Percentiles rank a stretch among this genome's conserved stretches.
phyloP scores from a whole-genome alignment of 345 rosid genomes.

The Rhodamnia rubescens region DNA sequence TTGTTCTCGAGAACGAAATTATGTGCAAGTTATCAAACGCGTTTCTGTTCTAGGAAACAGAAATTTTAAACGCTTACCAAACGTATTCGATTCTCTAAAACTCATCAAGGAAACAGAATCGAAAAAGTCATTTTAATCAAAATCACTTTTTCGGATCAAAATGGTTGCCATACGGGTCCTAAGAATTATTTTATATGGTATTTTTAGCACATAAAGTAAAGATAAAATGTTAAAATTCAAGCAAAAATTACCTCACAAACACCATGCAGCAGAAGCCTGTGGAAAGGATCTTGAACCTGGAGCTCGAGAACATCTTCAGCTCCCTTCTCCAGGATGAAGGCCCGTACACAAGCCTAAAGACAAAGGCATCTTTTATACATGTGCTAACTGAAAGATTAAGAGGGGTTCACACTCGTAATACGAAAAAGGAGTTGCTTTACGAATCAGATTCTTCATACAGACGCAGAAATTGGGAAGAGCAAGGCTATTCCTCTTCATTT shows the following conservation, averaged over 20 bases:
- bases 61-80: too few species aligned
- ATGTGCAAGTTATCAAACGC: too few species aligned
- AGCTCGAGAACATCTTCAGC: slow-evolving; percentile 54
- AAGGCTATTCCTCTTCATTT: background rate
- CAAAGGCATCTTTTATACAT: background rate
- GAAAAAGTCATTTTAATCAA: too few species aligned
- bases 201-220: background rate
- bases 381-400: background rate
- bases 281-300: slow-evolving; percentile 82
- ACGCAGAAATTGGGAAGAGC: background rate
- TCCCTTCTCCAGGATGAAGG: slow-evolving; percentile 39
- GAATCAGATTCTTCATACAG: background rate
- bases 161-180: too few species aligned
- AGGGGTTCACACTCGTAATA: background rate
- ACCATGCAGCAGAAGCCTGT: slow-evolving; percentile 82
- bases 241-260: slow-evolving; percentile 64
- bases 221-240: background rate
- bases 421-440: background rate
- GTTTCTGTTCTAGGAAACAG: too few species aligned
- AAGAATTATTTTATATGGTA: background rate
- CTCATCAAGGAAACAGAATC: too few species aligned
- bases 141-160: too few species aligned
- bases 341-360: slow-evolving; percentile 49
- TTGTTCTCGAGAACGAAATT: too few species aligned
- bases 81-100: too few species aligned